Conservation (phyloP, 2,329 filamentous ascomycete species). For the Sporothrix euskadiensis region DNA sequence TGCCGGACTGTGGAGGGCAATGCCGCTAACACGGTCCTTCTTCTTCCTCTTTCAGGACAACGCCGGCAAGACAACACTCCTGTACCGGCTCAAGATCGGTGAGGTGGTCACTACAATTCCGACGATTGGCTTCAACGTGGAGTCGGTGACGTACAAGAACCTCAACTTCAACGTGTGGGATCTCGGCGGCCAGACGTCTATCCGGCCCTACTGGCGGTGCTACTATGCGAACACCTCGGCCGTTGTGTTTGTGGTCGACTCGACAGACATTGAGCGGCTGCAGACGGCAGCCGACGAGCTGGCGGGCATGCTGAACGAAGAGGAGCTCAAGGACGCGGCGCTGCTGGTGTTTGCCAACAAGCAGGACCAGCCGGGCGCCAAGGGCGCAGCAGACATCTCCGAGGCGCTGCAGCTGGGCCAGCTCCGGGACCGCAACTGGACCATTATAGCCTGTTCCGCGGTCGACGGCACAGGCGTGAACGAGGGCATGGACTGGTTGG, state of each 20-base stretch:
- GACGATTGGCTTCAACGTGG: slow-evolving; percentile 98
- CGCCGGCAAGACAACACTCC: slow-evolving; percentile 93
- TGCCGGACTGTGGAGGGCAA: neutral
- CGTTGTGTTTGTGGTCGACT: slow-evolving; percentile 98
- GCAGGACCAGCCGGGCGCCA: slow-evolving; percentile 95
- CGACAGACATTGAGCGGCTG: slow-evolving; percentile 92
- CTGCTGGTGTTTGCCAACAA: slow-evolving; percentile 98
- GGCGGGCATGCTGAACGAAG: slow-evolving; percentile 92
- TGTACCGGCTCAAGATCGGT: slow-evolving; percentile 97
- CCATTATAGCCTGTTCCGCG: slow-evolving; percentile 95
- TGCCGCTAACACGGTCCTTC: neutral
- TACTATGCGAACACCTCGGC: slow-evolving; percentile 99
- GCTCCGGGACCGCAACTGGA: slow-evolving; percentile 96
- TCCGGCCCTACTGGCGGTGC: slow-evolving; percentile 97
- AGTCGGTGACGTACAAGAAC: slow-evolving; percentile 97
- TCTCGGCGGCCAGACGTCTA: slow-evolving; percentile 96
- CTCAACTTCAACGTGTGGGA: slow-evolving; percentile 99
- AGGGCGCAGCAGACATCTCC: slow-evolving; percentile 94
- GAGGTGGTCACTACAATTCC: slow-evolving; percentile 99
- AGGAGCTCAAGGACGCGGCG: slow-evolving; percentile 89
- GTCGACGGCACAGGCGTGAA: slow-evolving; percentile 93
- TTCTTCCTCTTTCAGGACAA: slow-evolving; percentile 70
- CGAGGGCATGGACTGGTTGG: slow-evolving; percentile 99
- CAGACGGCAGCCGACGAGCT: slow-evolving; percentile 92
- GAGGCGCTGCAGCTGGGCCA: slow-evolving; percentile 89